A percentile compares a stretch with the other conserved stretches of the same genome.
Evolutionary conservation across 768 basidiomycete genomes (phyloP).

Genomic region (Trametes villosa): DNA sequence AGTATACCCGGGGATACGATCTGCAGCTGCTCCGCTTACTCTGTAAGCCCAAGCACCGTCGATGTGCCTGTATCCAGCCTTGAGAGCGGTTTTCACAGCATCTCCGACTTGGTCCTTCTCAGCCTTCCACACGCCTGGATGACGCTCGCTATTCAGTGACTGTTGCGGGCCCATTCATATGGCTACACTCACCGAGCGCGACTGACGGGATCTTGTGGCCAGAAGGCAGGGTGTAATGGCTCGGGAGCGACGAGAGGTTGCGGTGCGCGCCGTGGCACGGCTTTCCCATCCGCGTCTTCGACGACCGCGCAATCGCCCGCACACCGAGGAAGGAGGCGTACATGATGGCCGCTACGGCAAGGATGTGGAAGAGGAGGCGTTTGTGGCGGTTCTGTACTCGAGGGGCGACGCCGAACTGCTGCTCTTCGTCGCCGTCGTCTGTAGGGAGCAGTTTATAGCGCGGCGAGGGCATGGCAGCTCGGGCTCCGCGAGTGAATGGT

Average conservation of each 20-base stretch:
- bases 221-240: conserved; percentile 62
- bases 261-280: conserved; percentile 19
- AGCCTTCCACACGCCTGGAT: conserved; percentile 66
- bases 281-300: conserved; percentile 7
- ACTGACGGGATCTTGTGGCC: conserved; percentile 71
- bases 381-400: conserved; percentile 1
- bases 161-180: neutral
- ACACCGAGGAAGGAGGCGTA: conserved; percentile 10
- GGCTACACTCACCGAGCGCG: conserved; percentile 54
- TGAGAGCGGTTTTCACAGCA: conserved; percentile 69
- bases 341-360: conserved; percentile 11
- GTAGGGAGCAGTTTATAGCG: conserved; percentile 16
- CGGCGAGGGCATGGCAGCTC: conserved; percentile 9
- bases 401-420: neutral
- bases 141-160: neutral
- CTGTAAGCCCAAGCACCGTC: conserved; percentile 75
- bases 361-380: conserved; percentile 15
- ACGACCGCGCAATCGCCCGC: neutral
- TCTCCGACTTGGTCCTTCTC: conserved; percentile 59
- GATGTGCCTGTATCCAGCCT: conserved; percentile 70
- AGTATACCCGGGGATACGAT: neutral
- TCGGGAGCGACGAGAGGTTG: conserved; percentile 40
- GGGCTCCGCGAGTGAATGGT: neutral
- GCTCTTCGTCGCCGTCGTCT: conserved; percentile 13
- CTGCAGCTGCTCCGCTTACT: conserved; percentile 38